Evolutionary conservation across 305 asterid species (phyloP), one percentile per base, ranked within the genome.

Genomic region (Petunia hybrid): DNA sequence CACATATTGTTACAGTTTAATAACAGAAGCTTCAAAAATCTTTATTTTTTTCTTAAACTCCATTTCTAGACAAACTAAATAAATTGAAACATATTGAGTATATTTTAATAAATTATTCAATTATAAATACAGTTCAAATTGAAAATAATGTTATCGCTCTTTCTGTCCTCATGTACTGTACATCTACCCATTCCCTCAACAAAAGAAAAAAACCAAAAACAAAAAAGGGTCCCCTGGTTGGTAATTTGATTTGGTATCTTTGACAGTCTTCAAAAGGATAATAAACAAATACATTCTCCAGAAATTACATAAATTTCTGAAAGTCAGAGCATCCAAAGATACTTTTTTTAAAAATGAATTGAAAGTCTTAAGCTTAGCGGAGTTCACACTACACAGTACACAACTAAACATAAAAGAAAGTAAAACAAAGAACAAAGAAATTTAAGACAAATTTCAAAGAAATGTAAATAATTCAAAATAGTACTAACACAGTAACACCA

Each of bases 281-380:
- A 10, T 70, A 46, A 45, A 70, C 31, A 70, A 22, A 60, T 70
- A 1, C 10, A 46, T 46, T 4, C 60, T 70, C 43, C 77, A 66
- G 13, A 66, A 14, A 3, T 66, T 66, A 66, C 16, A 70, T 70
- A 46, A 70, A 22, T 9, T 22, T 70, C 5, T 70, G 22, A 70
- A 70, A 70, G 60, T 70, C 77, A 70, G 77, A 70, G 77, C 59
- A 70, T 70, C 77, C 77, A 46, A 70, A 46, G 77, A 70, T 68
- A 10, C 31, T 22, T 22, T 22, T 22, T 46, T 70, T 45, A 4
- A 70, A 70, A 46, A 45, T 46, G 35, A 8, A 51, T 51, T 51
- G 4, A 0, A 51, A 9, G 57, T 51, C 57, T 51, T 51, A 51
- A 51, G 57, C 57, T 4, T 51, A 51, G 57, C 57, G 10, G 13